Conservation (phyloP, 495 filamentous ascomycete species). For the Penicillium manginii region DNA sequence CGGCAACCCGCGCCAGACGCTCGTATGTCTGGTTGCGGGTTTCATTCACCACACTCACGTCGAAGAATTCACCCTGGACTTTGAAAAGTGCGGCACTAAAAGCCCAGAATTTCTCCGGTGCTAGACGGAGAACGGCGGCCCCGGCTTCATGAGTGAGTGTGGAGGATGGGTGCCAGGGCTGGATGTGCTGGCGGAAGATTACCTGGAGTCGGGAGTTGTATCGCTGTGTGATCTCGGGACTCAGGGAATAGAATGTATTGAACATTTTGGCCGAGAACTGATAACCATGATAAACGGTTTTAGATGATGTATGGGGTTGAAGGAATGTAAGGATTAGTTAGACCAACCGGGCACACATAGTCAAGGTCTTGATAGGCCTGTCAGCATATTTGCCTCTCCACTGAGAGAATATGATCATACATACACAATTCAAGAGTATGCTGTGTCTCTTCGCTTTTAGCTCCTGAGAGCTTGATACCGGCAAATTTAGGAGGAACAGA, state of each 20-base stretch:
- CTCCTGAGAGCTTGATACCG: slow-evolving; percentile 63
- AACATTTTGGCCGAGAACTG: slow-evolving; percentile 71
- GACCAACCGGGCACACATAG: slow-evolving; percentile 77
- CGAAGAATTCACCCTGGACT: slow-evolving; percentile 74
- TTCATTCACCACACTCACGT: slow-evolving; percentile 80
- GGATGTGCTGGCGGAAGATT: slow-evolving; percentile 87
- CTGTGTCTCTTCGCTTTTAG: slow-evolving; percentile 46
- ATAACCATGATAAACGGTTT: no score
- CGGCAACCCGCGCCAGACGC: slow-evolving; percentile 71
- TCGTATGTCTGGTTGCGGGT: slow-evolving; percentile 82
- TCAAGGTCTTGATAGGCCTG: slow-evolving; percentile 62
- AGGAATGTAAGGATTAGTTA: slow-evolving; percentile 8
- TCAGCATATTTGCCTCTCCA: slow-evolving; percentile 3
- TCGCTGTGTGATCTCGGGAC: slow-evolving; percentile 58
- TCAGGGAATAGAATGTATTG: slow-evolving; percentile 66
- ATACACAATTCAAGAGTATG: slow-evolving; percentile 79
- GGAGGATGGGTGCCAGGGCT: slow-evolving; percentile 93
- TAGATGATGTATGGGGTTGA: no score
- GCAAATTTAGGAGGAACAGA: slow-evolving; percentile 78
- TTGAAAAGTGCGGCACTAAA: slow-evolving; percentile 76
- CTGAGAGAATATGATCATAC: not conserved
- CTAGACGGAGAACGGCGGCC: slow-evolving; percentile 69
- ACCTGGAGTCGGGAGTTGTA: slow-evolving; percentile 65
- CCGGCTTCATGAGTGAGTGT: slow-evolving; percentile 88
- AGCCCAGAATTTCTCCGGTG: slow-evolving; percentile 73